Percentiles rank a stretch among this genome's conserved stretches.
These are phyloP conservation scores for Abrus precatorius DNA, from an alignment of 306 rosid genomes.

Conservation along the genomic window DNA sequence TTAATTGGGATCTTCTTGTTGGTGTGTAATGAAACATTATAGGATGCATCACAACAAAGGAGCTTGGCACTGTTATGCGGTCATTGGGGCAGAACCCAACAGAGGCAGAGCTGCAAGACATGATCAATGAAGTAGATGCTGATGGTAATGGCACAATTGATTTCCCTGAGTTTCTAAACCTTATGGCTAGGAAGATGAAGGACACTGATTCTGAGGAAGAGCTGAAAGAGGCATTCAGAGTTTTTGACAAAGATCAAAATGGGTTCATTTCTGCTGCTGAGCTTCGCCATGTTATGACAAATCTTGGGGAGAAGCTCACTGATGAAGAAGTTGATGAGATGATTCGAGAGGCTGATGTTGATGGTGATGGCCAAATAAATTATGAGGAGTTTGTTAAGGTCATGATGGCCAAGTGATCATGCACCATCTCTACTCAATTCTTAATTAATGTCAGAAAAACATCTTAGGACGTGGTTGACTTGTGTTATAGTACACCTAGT, in stretches of 20 bases:
- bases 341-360: conserved; percentile 92
- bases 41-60: conserved; percentile 95
- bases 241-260: conserved; percentile 89
- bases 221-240: conserved; percentile 87
- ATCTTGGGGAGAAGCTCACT: conserved; percentile 89
- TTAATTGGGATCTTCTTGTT: conserved; percentile 6
- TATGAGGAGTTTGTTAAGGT: conserved; percentile 88
- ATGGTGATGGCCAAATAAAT: conserved; percentile 93
- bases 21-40: neutral
- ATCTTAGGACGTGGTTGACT: conserved; percentile 36
- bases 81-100: conserved; percentile 94
- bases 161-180: conserved; percentile 87
- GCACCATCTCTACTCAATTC: conserved; percentile 12
- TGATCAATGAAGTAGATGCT: conserved; percentile 90
- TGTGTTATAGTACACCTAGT: conserved; percentile 15
- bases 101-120: conserved; percentile 93
- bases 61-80: conserved; percentile 92
- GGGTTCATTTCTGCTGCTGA: conserved; percentile 95
- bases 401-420: conserved; percentile 87
- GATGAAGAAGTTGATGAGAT: conserved; percentile 93
- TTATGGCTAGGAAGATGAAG: conserved; percentile 94
- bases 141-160: conserved; percentile 91
- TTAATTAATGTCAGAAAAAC: neutral
- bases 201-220: conserved; percentile 94
- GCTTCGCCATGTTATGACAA: conserved; percentile 93